Evolutionary conservation across 1,284 basidiomycete genomes (phyloP).

Genomic region (Ceratobasidium sp.): DNA sequence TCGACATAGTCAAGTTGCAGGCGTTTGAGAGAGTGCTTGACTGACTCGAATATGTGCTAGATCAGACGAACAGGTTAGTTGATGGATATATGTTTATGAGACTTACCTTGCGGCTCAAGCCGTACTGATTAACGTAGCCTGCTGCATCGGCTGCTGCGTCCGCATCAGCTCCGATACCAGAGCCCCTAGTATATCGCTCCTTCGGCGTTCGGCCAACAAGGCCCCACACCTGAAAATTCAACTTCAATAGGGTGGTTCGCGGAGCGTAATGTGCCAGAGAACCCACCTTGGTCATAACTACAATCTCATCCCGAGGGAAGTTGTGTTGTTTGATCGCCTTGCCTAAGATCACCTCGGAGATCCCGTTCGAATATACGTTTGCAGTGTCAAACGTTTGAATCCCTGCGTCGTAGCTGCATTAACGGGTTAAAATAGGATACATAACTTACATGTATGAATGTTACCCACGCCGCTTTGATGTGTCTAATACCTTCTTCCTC

Average conservation of each 20-base stretch:
- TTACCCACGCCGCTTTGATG: conserved; percentile 56
- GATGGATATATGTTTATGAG: not conserved
- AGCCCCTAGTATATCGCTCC: no score
- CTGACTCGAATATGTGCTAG: conserved; percentile 54
- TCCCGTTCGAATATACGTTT: conserved; percentile 54
- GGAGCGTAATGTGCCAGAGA: conserved; percentile 24
- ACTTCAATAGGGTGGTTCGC: no score
- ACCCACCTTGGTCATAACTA: conserved; percentile 52
- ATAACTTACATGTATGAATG: not conserved
- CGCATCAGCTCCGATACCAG: no score
- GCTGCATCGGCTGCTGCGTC: no score
- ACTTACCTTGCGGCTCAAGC: conserved; percentile 56
- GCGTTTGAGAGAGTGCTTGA: conserved; percentile 53
- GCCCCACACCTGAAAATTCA: no score
- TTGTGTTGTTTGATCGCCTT: conserved; percentile 53
- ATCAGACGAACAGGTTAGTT: conserved; percentile 53
- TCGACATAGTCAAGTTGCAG: no score
- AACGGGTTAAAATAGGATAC: no score
- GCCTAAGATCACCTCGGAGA: conserved; percentile 51
- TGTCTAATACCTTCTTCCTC: conserved; percentile 56
- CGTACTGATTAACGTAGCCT: conserved; percentile 58
- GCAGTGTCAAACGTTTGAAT: conserved; percentile 69
- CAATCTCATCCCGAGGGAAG: conserved; percentile 49
- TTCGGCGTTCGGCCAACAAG: no score
- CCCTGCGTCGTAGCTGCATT: conserved; percentile 58